These are phyloP conservation scores for Monosporascus sp. DNA, from an alignment of 2,329 filamentous ascomycete species.

Conservation along the genomic window DNA sequence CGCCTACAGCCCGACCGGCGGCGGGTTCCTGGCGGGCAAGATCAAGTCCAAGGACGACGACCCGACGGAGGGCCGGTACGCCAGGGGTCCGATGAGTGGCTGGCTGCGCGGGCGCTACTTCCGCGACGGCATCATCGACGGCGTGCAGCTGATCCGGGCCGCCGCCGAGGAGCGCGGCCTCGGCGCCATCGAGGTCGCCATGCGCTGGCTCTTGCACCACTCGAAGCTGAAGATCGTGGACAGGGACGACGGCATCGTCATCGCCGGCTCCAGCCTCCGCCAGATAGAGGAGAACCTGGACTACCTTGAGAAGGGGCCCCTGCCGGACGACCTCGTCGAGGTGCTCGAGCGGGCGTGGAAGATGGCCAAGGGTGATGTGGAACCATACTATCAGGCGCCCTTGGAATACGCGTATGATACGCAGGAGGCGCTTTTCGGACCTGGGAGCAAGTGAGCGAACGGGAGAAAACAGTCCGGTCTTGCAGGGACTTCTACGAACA, in stretches of 20 bases:
- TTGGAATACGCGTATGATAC: conserved; percentile 63
- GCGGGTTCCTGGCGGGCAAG: conserved; percentile 72
- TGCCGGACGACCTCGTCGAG: conserved; percentile 67
- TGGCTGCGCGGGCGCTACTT: conserved; percentile 64
- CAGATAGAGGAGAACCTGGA: conserved; percentile 52
- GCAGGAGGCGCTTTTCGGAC: conserved; percentile 49
- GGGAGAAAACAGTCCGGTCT: background rate
- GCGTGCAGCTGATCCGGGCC: conserved; percentile 60
- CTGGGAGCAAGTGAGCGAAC: background rate
- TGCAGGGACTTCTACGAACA: background rate
- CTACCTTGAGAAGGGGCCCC: conserved; percentile 57
- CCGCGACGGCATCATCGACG: conserved; percentile 54
- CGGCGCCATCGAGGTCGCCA: conserved; percentile 62
- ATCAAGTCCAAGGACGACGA: conserved; percentile 57
- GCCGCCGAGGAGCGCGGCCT: conserved; percentile 60
- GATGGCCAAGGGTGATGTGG: conserved; percentile 50
- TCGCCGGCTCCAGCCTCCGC: conserved; percentile 49
- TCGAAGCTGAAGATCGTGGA: conserved; percentile 46
- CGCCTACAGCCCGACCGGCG: conserved; percentile 76
- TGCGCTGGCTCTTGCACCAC: conserved; percentile 69
- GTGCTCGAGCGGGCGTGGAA: conserved; percentile 71
- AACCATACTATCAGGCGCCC: conserved; percentile 49
- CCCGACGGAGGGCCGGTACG: conserved; percentile 65
- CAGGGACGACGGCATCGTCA: conserved; percentile 51
- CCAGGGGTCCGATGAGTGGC: conserved; percentile 19